Conservation (phyloP, 805 yeast species). For the Ogataea paradorogensis region DNA sequence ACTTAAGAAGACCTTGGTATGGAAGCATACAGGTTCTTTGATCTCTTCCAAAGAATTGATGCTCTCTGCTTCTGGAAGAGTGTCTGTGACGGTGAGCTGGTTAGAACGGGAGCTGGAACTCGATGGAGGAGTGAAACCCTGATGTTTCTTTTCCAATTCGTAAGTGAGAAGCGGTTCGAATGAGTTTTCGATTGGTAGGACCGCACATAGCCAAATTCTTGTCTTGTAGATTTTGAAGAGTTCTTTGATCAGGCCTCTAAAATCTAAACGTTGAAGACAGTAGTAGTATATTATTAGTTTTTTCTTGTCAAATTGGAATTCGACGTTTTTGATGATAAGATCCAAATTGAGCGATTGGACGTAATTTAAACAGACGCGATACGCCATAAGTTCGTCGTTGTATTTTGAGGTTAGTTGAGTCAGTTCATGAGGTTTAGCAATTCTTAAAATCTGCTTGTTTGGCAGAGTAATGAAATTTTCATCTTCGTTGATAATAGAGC, state of each 20-base stretch:
- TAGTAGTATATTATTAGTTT: conserved; percentile 71
- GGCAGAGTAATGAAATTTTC: conserved; percentile 68
- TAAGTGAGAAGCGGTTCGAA: conserved; percentile 30
- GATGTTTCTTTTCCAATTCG: conserved; percentile 26
- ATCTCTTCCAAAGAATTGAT: conserved; percentile 37
- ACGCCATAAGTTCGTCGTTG: conserved; percentile 70
- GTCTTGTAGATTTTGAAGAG: conserved; percentile 74
- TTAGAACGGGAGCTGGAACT: conserved; percentile 36
- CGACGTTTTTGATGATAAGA: conserved; percentile 68
- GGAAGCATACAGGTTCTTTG: conserved; percentile 46
- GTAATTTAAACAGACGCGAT: conserved; percentile 56
- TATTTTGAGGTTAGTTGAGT: conserved; percentile 59
- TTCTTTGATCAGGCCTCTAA: conserved; percentile 69
- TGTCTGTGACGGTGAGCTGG: conserved; percentile 27
- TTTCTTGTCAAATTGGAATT: conserved; percentile 78
- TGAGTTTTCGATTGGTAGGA: conserved; percentile 40
- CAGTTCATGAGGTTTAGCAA: conserved; percentile 72
- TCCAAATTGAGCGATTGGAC: conserved; percentile 39
- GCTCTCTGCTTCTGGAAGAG: conserved; percentile 38
- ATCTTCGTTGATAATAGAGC: conserved; percentile 46
- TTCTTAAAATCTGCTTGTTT: conserved; percentile 71
- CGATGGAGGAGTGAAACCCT: conserved; percentile 13
- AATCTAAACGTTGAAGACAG: conserved; percentile 66
- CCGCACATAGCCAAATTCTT: conserved; percentile 82
- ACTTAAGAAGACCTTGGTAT: conserved; percentile 46